These are phyloP conservation scores for Lasiosphaeriaceae sp. DNA, from an alignment of 495 filamentous ascomycete species.

Conservation along the genomic window DNA sequence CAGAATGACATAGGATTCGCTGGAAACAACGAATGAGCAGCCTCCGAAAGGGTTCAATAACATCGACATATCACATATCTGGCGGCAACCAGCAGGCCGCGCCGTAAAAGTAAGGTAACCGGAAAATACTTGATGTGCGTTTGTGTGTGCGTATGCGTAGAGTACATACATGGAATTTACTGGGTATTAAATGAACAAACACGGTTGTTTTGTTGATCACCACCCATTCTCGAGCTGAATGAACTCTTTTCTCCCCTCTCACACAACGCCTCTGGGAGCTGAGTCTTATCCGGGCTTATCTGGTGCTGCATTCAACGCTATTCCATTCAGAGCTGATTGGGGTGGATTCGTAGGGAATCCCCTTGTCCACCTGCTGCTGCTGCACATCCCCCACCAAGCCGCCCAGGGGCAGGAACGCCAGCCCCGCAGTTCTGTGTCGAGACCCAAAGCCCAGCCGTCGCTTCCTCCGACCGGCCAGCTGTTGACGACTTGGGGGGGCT, in stretches of 20 bases:
- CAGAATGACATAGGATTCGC: not conserved
- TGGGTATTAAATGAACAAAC: no score
- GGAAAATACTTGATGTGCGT: no score
- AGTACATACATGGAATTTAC: not conserved
- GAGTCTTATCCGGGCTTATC: constrained; percentile 4
- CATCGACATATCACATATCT: not conserved
- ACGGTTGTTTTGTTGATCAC: no score
- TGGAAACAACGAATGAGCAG: not conserved
- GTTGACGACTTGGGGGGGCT: not conserved
- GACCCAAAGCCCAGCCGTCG: constrained; percentile 6
- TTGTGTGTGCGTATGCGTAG: no score
- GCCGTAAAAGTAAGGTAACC: no score
- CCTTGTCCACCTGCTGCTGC: not conserved
- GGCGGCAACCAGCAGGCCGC: no score
- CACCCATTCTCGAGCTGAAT: no score
- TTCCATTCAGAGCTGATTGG: constrained; percentile 10
- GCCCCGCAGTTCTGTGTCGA: constrained; percentile 8
- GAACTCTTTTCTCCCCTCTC: no score
- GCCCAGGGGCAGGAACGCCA: constrained; percentile 4
- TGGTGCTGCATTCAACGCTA: constrained; percentile 9
- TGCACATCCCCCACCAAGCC: not conserved
- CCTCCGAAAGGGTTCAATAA: not conserved
- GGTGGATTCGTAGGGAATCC: not conserved
- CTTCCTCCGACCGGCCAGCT: constrained; percentile 6
- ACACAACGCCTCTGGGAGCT: not conserved